Evolutionary conservation across 1,284 basidiomycete genomes (phyloP).

Genomic region (Naganishia albida): DNA sequence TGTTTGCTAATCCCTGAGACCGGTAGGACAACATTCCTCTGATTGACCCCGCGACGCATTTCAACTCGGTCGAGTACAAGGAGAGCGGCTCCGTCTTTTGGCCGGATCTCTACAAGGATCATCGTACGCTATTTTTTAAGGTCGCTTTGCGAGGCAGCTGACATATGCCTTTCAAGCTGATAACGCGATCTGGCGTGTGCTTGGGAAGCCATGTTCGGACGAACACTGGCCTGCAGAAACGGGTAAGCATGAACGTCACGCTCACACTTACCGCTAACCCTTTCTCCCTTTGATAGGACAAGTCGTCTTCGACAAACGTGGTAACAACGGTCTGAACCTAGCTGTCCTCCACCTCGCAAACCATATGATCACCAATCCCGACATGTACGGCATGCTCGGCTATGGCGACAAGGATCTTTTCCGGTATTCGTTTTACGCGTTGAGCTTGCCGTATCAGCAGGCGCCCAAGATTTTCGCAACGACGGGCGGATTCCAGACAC

Average conservation of each 20-base stretch:
- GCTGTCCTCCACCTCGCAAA: slow-evolving; percentile 55
- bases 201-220: slow-evolving; percentile 54
- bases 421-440: slow-evolving; percentile 55
- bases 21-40: slow-evolving; percentile 55
- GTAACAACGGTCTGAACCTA: slow-evolving; percentile 56
- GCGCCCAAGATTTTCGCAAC: slow-evolving; percentile 53
- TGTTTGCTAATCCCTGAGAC: slow-evolving; percentile 30
- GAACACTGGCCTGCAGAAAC: slow-evolving; percentile 57
- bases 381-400: slow-evolving; percentile 54
- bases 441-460: slow-evolving; percentile 53
- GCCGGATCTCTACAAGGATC: slow-evolving; percentile 58
- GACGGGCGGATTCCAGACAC: slow-evolving; percentile 47
- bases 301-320: slow-evolving; percentile 56
- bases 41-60: slow-evolving; percentile 53
- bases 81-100: slow-evolving; percentile 56
- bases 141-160: background rate
- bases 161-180: slow-evolving; percentile 44
- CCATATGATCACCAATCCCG: slow-evolving; percentile 54
- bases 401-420: slow-evolving; percentile 56
- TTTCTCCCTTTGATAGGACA: slow-evolving; percentile 39
- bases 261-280: background rate
- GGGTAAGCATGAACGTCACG: slow-evolving; percentile 36
- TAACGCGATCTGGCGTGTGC: slow-evolving; percentile 57
- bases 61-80: slow-evolving; percentile 53
- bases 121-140: slow-evolving; percentile 45